Evolutionary conservation across 257 asterid genomes (phyloP).

Genomic region (Plantago ovata): DNA sequence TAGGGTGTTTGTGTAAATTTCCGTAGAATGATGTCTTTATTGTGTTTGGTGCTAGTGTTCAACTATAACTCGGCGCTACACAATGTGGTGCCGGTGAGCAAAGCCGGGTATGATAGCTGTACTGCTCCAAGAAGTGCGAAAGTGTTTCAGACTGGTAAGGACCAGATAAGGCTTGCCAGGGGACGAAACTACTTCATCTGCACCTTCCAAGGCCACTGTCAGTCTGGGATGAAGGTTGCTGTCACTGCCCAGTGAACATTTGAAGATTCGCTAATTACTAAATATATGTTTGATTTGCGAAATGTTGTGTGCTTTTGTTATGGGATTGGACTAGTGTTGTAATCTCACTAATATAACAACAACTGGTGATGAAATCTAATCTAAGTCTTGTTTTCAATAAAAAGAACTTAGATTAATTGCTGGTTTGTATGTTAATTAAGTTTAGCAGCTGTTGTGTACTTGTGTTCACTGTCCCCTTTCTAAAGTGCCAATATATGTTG

Average conservation of each 20-base stretch:
- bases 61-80: constrained; percentile 19
- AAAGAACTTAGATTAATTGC: too few relatives aligned
- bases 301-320: not conserved
- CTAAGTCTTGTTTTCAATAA: not conserved
- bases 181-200: constrained; percentile 28
- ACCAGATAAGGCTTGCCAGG: constrained; percentile 13
- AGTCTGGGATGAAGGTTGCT: constrained; percentile 22
- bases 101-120: constrained; percentile 22
- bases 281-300: not conserved
- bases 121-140: not conserved
- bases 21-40: too few relatives aligned
- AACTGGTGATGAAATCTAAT: not conserved
- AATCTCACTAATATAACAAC: not conserved
- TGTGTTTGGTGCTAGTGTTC: constrained; percentile 18
- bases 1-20: too few relatives aligned
- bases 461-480: too few relatives aligned
- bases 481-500: too few relatives aligned
- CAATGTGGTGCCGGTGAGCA: constrained; percentile 20
- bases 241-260: constrained; percentile 7
- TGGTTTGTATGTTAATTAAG: too few relatives aligned
- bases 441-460: too few relatives aligned
- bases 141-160: constrained; percentile 23
- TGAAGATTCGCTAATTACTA: not conserved
- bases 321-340: not conserved
- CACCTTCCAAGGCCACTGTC: constrained; percentile 20